Evolutionary conservation across 306 rosid species (phyloP).

Genomic region (Notholithocarpus densiflorus): DNA sequence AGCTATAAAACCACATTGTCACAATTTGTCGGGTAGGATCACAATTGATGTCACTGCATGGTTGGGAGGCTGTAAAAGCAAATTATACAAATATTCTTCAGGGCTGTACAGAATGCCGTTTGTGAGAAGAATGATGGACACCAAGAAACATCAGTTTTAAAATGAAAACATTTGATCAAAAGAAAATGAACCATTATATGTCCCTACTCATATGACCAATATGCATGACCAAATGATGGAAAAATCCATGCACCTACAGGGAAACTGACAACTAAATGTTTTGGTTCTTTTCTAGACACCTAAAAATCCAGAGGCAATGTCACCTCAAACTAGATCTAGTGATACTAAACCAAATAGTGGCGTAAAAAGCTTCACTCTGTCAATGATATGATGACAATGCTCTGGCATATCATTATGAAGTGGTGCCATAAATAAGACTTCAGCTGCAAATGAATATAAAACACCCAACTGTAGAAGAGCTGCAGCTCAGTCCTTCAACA

Average conservation of each 20-base stretch:
- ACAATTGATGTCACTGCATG: too few relatives aligned
- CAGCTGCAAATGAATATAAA: neutral
- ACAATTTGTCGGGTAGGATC: too few relatives aligned
- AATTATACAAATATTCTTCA: too few relatives aligned
- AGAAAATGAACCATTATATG: conserved; percentile 3
- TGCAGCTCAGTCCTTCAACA: neutral
- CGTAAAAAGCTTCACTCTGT: conserved; percentile 26
- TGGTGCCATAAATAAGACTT: neutral
- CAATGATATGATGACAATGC: conserved; percentile 26
- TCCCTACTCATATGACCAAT: conserved; percentile 23
- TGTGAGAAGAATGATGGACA: neutral
- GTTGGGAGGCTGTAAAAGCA: too few relatives aligned
- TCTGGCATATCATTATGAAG: conserved; percentile 22
- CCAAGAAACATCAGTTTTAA: neutral
- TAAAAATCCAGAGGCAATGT: neutral
- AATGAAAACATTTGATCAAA: neutral
- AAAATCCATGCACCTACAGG: conserved; percentile 19
- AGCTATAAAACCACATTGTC: too few relatives aligned
- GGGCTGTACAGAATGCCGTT: too few relatives aligned
- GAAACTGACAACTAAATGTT: conserved; percentile 11
- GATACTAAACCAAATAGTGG: conserved; percentile 11
- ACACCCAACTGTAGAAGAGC: neutral
- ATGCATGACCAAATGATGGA: conserved; percentile 23
- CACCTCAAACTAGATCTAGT: neutral
- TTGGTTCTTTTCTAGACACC: neutral